Conservation (phyloP, 2,329 filamentous ascomycete species). For the Nannizzia gypsea region DNA sequence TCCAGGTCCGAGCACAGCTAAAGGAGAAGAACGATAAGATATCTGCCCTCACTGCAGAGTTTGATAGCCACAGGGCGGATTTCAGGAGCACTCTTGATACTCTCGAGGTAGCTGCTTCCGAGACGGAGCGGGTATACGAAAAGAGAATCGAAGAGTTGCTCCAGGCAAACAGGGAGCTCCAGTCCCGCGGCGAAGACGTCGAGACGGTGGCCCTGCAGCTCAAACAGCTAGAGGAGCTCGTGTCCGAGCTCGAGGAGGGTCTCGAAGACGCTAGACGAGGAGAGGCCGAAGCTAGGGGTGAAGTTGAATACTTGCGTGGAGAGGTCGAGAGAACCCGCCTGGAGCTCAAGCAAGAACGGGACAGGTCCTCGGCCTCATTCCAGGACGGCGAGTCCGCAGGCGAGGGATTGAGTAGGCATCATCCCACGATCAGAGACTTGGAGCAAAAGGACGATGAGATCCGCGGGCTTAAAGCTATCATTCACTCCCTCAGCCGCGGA, state of each 20-base stretch:
- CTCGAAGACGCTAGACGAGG: constrained; percentile 87
- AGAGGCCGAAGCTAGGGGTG: constrained; percentile 87
- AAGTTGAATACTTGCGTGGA: constrained; percentile 88
- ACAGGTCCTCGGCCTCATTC: constrained; percentile 57
- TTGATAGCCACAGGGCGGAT: constrained; percentile 86
- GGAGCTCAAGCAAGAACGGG: constrained; percentile 76
- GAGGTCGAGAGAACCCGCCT: constrained; percentile 86
- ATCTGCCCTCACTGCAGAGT: constrained; percentile 80
- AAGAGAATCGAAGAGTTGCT: constrained; percentile 48
- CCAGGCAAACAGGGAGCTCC: constrained; percentile 69
- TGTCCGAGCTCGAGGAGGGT: constrained; percentile 92
- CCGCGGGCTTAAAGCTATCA: constrained; percentile 90
- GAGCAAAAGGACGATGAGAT: constrained; percentile 97
- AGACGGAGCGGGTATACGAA: constrained; percentile 91
- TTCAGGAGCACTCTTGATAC: constrained; percentile 96
- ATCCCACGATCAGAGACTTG: constrained; percentile 55
- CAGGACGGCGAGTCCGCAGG: constrained; percentile 34
- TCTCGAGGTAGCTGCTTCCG: constrained; percentile 84
- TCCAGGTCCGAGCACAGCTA: constrained; percentile 67
- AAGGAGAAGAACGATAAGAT: constrained; percentile 97
- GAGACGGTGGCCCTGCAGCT: constrained; percentile 82
- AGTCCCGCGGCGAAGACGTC: constrained; percentile 76
- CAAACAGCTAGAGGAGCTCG: constrained; percentile 89
- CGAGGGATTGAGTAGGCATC: constrained; percentile 15
- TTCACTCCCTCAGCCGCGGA: constrained; percentile 78